A percentile compares a stretch with the other conserved stretches of the same genome.
These are phyloP conservation scores for Paecilomyces fulvus DNA, from an alignment of 2,329 filamentous ascomycete genomes.

Conservation along the genomic window DNA sequence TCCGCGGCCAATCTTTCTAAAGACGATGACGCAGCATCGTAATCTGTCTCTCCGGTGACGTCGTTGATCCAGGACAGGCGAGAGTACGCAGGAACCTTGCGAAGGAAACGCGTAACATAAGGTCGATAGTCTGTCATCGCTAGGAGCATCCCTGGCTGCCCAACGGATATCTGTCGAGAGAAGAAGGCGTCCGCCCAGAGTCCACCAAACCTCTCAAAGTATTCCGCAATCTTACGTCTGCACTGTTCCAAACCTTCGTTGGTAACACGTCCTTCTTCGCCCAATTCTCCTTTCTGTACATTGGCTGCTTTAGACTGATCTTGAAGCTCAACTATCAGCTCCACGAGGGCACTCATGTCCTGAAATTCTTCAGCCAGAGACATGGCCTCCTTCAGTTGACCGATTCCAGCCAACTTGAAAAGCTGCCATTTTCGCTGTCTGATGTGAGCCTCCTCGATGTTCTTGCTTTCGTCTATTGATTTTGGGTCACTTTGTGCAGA, in stretches of 20 bases:
- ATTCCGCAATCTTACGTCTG: constrained; percentile 33
- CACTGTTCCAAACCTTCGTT: constrained; percentile 24
- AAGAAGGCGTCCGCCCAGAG: constrained; percentile 63
- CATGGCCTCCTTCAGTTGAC: constrained; percentile 50
- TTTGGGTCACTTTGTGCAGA: constrained; percentile 44
- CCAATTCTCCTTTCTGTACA: constrained; percentile 7
- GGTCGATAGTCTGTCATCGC: constrained; percentile 60
- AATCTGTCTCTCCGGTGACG: constrained; percentile 66
- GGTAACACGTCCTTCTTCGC: constrained; percentile 8
- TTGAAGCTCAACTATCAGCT: constrained; percentile 36
- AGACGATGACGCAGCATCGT: constrained; percentile 61
- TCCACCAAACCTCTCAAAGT: constrained; percentile 44
- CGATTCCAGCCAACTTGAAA: constrained; percentile 42
- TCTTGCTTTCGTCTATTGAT: constrained; percentile 39
- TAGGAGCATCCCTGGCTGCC: constrained; percentile 60
- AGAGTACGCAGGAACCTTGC: constrained; percentile 60
- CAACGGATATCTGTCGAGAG: constrained; percentile 61
- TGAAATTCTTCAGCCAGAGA: constrained; percentile 53
- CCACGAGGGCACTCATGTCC: constrained; percentile 56
- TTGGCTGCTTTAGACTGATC: constrained; percentile 24
- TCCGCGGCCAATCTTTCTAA: constrained; percentile 61
- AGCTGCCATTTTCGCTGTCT: constrained; percentile 40
- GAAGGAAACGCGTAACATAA: constrained; percentile 70
- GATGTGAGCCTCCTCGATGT: constrained; percentile 36
- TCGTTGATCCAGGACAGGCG: constrained; percentile 95